phyloP scores from a whole-genome alignment of 768 basidiomycete genomes.

The Sporobolomyces roseus region DNA sequence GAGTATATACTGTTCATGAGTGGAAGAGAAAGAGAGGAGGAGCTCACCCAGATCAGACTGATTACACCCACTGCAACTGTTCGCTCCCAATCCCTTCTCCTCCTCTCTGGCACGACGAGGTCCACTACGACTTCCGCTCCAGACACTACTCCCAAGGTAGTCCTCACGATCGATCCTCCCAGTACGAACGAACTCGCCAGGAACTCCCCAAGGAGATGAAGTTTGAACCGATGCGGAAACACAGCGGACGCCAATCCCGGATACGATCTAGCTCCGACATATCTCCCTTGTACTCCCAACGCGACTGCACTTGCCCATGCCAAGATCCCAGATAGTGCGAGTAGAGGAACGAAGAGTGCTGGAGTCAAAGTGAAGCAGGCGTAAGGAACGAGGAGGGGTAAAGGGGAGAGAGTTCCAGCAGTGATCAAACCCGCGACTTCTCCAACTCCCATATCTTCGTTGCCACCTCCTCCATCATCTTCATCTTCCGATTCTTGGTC shows the following conservation, averaged over 20 bases:
- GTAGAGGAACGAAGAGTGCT: conserved; percentile 36
- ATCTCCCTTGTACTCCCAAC: conserved; percentile 40
- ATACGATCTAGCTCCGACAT: conserved; percentile 43
- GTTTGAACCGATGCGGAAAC: conserved; percentile 40
- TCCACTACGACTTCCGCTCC: conserved; percentile 32
- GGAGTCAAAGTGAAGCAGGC: conserved; percentile 30
- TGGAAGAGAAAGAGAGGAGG: background rate
- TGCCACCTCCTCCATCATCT: conserved; percentile 22
- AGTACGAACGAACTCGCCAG: conserved; percentile 33
- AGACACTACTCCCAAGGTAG: conserved; percentile 30
- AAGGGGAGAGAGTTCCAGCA: conserved; percentile 23
- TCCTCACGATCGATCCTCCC: conserved; percentile 28
- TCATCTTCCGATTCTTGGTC: conserved; percentile 16
- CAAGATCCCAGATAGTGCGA: conserved; percentile 28
- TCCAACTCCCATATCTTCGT: conserved; percentile 9
- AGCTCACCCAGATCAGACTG: conserved; percentile 20
- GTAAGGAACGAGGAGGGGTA: conserved; percentile 30
- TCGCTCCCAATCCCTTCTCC: conserved; percentile 29
- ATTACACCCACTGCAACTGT: conserved; percentile 4
- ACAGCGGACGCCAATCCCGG: conserved; percentile 41
- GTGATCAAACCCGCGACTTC: conserved; percentile 26
- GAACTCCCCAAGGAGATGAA: conserved; percentile 40
- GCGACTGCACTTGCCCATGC: conserved; percentile 41
- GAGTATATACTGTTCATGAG: background rate
- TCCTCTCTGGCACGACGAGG: conserved; percentile 19